Evolutionary conservation across 495 filamentous ascomycete species (phyloP).

Genomic region (Tuber brumale): DNA sequence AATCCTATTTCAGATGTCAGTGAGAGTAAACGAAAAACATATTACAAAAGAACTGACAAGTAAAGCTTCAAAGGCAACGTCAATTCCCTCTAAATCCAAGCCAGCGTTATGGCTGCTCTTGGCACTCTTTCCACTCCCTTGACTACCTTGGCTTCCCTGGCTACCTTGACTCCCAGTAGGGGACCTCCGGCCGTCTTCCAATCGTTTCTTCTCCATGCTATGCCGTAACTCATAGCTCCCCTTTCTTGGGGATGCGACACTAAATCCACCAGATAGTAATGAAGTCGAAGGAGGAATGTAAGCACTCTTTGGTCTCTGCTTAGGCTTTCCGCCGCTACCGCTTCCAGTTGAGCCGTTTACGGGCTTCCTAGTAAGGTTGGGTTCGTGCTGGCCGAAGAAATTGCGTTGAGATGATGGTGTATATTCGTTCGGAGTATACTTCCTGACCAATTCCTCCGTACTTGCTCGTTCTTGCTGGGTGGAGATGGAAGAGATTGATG

Average conservation of each 20-base stretch:
- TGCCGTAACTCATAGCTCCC: constrained; percentile 30
- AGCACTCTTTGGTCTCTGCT: constrained; percentile 38
- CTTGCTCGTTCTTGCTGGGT: constrained; percentile 15
- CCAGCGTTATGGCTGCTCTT: constrained; percentile 20
- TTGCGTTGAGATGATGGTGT: constrained; percentile 37
- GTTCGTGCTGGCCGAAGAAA: constrained; percentile 35
- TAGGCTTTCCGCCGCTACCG: constrained; percentile 21
- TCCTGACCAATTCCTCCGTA: constrained; percentile 34
- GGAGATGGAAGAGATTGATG: constrained; percentile 10
- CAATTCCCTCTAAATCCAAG: constrained; percentile 38
- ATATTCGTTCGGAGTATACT: constrained; percentile 39
- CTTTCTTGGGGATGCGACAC: constrained; percentile 29
- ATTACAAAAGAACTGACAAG: constrained; percentile 28
- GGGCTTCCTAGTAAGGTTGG: constrained; percentile 29
- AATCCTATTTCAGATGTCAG: constrained; percentile 34
- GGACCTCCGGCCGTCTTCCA: constrained; percentile 21
- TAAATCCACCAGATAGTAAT: constrained; percentile 21
- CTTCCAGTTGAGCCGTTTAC: constrained; percentile 8
- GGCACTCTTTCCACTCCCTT: constrained; percentile 9
- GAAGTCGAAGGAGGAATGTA: constrained; percentile 32
- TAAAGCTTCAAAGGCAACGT: constrained; percentile 40
- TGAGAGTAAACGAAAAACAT: constrained; percentile 18
- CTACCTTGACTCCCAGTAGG: constrained; percentile 27
- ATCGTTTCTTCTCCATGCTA: constrained; percentile 25
- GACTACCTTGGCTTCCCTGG: constrained; percentile 5